Conservation (phyloP, 495 filamentous ascomycete species). For the Articulospora tetracladia region DNA sequence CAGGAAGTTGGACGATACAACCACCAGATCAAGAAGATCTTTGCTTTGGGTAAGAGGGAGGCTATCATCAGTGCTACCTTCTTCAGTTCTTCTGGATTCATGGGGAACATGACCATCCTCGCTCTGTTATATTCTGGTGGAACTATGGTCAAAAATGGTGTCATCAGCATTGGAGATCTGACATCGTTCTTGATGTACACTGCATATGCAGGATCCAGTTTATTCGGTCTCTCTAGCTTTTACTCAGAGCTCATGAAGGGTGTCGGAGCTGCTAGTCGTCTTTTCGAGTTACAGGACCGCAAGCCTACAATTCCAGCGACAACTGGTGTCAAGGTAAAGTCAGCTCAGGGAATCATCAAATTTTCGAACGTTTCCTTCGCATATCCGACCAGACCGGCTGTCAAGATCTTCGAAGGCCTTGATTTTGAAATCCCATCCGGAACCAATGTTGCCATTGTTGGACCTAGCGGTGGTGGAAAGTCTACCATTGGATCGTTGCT, state of each 20-base stretch:
- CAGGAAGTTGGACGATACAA: slow-evolving; percentile 90
- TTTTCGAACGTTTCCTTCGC: slow-evolving; percentile 83
- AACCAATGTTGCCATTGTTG: slow-evolving; percentile 93
- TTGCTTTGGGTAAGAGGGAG: slow-evolving; percentile 78
- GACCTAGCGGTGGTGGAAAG: slow-evolving; percentile 92
- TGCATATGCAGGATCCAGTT: slow-evolving; percentile 82
- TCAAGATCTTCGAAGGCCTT: slow-evolving; percentile 84
- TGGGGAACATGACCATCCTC: slow-evolving; percentile 93
- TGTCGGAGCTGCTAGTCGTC: slow-evolving; percentile 87
- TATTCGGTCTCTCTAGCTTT: slow-evolving; percentile 92
- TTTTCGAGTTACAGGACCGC: slow-evolving; percentile 95
- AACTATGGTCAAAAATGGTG: slow-evolving; percentile 78
- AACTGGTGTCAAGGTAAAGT: slow-evolving; percentile 67
- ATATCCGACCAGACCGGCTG: slow-evolving; percentile 87
- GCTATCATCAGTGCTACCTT: slow-evolving; percentile 87
- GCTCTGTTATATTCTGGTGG: slow-evolving; percentile 90
- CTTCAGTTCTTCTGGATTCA: slow-evolving; percentile 82
- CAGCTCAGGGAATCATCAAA: slow-evolving; percentile 80
- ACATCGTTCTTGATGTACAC: slow-evolving; percentile 99
- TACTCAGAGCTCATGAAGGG: slow-evolving; percentile 99
- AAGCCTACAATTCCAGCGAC: slow-evolving; percentile 83
- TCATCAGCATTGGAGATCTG: slow-evolving; percentile 85
- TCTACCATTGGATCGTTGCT: slow-evolving; percentile 87
- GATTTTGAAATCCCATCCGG: slow-evolving; percentile 89
- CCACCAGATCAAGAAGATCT: slow-evolving; percentile 85